Evolutionary conservation across 2,329 filamentous ascomycete genomes (phyloP).

Genomic region (Bipolaris oryzae): DNA sequence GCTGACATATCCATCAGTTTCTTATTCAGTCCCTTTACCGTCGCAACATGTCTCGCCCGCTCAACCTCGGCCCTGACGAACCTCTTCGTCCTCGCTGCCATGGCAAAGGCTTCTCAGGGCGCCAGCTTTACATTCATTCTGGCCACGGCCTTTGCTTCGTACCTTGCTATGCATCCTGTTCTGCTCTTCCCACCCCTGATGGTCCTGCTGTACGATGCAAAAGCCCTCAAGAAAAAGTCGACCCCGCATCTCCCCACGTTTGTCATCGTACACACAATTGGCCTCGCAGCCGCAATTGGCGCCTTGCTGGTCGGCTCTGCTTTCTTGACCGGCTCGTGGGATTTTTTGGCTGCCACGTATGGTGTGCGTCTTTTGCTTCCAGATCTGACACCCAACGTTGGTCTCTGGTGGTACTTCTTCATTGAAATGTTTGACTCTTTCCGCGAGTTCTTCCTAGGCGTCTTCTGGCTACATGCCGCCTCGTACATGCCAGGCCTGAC

Average conservation of each 20-base stretch:
- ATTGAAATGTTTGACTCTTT: slow-evolving; percentile 99
- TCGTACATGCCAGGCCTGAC: slow-evolving; percentile 88
- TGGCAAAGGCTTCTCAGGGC: slow-evolving; percentile 79
- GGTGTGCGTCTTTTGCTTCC: slow-evolving; percentile 89
- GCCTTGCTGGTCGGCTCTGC: slow-evolving; percentile 74
- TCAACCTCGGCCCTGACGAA: slow-evolving; percentile 90
- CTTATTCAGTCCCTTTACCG: slow-evolving; percentile 92
- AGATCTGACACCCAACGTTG: slow-evolving; percentile 92
- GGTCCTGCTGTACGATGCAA: slow-evolving; percentile 70
- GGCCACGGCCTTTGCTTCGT: slow-evolving; percentile 83
- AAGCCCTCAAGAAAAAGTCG: slow-evolving; percentile 33
- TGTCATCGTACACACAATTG: slow-evolving; percentile 58
- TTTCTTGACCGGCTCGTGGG: slow-evolving; percentile 78
- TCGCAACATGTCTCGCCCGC: slow-evolving; percentile 87
- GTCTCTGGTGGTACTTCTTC: slow-evolving; percentile 99
- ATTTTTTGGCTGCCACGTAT: slow-evolving; percentile 88
- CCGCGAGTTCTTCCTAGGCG: slow-evolving; percentile 92
- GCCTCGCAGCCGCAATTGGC: slow-evolving; percentile 56
- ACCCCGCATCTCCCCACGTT: slow-evolving; percentile 56
- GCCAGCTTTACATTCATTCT: slow-evolving; percentile 76
- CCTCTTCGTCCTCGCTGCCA: slow-evolving; percentile 81
- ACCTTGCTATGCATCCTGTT: slow-evolving; percentile 89
- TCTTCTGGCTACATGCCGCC: slow-evolving; percentile 95
- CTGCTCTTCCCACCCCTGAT: slow-evolving; percentile 83
- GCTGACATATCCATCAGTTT: slow-evolving; percentile 63